Percentiles rank a stretch among this genome's conserved stretches.
Conservation (phyloP, 306 rosid genomes). For the Rosa lucieae region DNA sequence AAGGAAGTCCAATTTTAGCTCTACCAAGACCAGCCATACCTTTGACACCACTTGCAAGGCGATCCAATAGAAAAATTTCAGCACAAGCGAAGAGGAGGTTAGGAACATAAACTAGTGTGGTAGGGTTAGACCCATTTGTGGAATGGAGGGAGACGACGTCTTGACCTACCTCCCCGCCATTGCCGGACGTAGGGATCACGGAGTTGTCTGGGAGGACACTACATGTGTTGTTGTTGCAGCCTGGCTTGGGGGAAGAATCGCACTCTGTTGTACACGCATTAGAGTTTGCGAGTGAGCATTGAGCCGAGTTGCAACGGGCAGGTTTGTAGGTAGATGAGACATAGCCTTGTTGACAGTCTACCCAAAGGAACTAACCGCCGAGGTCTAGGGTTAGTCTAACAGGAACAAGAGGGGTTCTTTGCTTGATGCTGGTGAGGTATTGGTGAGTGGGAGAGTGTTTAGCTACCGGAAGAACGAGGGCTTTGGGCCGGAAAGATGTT, state of each 20-base stretch:
- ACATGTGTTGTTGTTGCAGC: constrained; percentile 43
- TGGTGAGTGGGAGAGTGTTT: constrained; percentile 52
- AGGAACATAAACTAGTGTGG: constrained; percentile 32
- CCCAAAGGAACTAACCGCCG: constrained; percentile 60
- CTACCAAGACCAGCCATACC: constrained; percentile 69
- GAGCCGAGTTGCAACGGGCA: constrained; percentile 40
- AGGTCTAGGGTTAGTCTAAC: constrained; percentile 50
- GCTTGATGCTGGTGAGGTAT: constrained; percentile 42
- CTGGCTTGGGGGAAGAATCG: constrained; percentile 18
- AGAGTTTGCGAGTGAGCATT: constrained; percentile 40
- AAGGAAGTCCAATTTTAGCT: constrained; percentile 39
- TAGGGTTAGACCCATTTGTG: constrained; percentile 40
- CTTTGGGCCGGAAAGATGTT: constrained; percentile 48
- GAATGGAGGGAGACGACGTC: constrained; percentile 52
- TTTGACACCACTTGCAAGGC: constrained; percentile 45
- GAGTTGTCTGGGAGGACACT: constrained; percentile 32
- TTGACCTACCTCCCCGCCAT: constrained; percentile 36
- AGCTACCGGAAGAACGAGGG: constrained; percentile 50
- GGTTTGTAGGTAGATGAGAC: constrained; percentile 48
- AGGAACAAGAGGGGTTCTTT: constrained; percentile 54
- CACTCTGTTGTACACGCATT: constrained; percentile 25
- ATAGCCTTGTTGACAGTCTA: constrained; percentile 41
- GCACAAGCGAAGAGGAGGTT: constrained; percentile 50
- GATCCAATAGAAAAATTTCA: constrained; percentile 29
- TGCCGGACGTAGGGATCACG: constrained; percentile 23